These are phyloP conservation scores for Phytophthora sansomeana DNA, from an alignment of 352 stramenopile species.

Conservation along the genomic window DNA sequence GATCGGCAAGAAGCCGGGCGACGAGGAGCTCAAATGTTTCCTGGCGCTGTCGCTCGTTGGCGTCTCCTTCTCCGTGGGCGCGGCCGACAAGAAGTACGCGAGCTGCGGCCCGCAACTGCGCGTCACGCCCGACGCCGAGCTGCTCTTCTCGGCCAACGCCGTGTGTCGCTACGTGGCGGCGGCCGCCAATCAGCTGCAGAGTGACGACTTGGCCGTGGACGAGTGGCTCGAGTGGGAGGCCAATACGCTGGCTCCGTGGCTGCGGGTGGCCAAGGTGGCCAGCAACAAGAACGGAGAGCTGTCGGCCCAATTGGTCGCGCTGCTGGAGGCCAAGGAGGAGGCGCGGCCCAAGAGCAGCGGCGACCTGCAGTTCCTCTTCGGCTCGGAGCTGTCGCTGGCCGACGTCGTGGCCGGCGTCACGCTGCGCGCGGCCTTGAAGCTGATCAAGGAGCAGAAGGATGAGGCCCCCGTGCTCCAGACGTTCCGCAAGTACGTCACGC, in stretches of 20 bases:
- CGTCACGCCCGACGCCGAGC: slow-evolving; percentile 38
- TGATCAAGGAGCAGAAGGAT: slow-evolving; percentile 57
- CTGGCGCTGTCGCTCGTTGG: slow-evolving; percentile 60
- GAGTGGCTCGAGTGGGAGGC: slow-evolving; percentile 88
- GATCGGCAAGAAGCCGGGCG: slow-evolving; percentile 62
- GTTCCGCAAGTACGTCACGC: slow-evolving; percentile 73
- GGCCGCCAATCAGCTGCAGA: slow-evolving; percentile 57
- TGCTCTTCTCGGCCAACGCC: slow-evolving; percentile 82
- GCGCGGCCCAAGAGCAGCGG: slow-evolving; percentile 50
- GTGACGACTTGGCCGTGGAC: slow-evolving; percentile 80
- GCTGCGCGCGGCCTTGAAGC: slow-evolving; percentile 64
- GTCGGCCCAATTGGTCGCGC: slow-evolving; percentile 47
- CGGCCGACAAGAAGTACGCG: slow-evolving; percentile 64
- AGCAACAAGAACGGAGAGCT: slow-evolving; percentile 34
- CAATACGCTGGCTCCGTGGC: slow-evolving; percentile 65
- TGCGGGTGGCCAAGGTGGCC: slow-evolving; percentile 61
- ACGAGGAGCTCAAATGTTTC: slow-evolving; percentile 89
- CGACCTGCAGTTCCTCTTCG: slow-evolving; percentile 71
- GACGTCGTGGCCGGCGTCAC: slow-evolving; percentile 80
- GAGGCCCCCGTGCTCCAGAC: slow-evolving; percentile 56
- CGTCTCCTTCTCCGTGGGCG: slow-evolving; percentile 57
- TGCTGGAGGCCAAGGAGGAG: slow-evolving; percentile 74
- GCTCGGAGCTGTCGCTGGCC: slow-evolving; percentile 66
- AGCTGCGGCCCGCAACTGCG: slow-evolving; percentile 65
- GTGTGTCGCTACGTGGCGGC: slow-evolving; percentile 78